Conservation (phyloP, 371 early-diverging fungal genomes). For the Mortierella sp. region DNA sequence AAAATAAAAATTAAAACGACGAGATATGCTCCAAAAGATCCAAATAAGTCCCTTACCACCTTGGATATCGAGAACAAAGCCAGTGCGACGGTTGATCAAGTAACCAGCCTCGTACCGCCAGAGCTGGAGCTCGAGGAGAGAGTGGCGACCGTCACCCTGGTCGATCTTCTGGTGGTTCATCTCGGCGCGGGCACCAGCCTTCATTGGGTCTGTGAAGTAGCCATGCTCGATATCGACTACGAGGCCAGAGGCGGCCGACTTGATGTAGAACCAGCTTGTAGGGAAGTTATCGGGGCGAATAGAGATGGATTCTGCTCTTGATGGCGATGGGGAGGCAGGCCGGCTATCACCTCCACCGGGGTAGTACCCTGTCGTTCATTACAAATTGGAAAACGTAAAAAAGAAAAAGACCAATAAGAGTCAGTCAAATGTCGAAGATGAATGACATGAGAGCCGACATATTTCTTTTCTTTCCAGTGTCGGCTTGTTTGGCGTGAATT, state of each 20-base stretch:
- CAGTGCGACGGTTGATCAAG: conserved; percentile 69
- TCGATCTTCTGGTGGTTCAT: conserved; percentile 59
- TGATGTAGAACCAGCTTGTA: conserved; percentile 73
- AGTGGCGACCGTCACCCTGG: conserved; percentile 56
- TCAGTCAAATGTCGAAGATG: neutral
- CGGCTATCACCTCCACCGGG: conserved; percentile 25
- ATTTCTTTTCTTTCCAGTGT: neutral
- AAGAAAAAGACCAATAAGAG: conserved; percentile 3
- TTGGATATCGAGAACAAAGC: conserved; percentile 70
- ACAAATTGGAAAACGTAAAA: conserved; percentile 1
- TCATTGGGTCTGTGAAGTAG: conserved; percentile 57
- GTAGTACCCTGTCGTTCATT: conserved; percentile 31
- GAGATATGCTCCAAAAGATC: neutral
- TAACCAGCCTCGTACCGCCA: conserved; percentile 70
- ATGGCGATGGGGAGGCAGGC: conserved; percentile 42
- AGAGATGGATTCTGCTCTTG: conserved; percentile 57
- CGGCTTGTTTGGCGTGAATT: neutral
- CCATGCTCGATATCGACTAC: conserved; percentile 64
- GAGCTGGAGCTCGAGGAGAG: conserved; percentile 66
- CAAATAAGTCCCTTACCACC: conserved; percentile 58
- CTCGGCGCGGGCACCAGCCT: conserved; percentile 59
- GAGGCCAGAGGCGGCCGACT: conserved; percentile 61
- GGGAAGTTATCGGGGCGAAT: conserved; percentile 65
- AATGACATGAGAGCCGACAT: conserved; percentile 9
- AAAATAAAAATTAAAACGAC: neutral